These are phyloP conservation scores for Globisporangium paroecandrum DNA, from an alignment of 352 stramenopile genomes.

Conservation along the genomic window DNA sequence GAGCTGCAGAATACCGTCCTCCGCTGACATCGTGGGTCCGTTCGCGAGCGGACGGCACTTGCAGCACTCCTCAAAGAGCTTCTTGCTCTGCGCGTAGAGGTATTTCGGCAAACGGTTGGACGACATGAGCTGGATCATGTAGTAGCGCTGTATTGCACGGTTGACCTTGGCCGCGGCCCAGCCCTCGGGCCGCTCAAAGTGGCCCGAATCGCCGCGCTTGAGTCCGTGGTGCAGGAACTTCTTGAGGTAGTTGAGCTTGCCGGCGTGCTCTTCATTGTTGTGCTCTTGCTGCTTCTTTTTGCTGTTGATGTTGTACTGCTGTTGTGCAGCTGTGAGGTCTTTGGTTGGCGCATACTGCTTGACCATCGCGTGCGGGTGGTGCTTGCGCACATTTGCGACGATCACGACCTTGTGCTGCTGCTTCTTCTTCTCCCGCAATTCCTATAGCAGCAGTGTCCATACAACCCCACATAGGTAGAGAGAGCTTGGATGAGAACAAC, in stretches of 20 bases:
- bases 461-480: neutral
- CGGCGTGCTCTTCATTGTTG: conserved; percentile 7
- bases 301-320: neutral
- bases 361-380: conserved; percentile 36
- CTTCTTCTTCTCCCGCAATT: conserved; percentile 39
- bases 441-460: conserved; percentile 20
- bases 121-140: conserved; percentile 43
- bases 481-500: neutral
- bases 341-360: conserved; percentile 23
- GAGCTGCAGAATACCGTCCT: conserved; percentile 62
- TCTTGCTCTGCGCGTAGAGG: conserved; percentile 54
- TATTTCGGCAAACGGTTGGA: conserved; percentile 42
- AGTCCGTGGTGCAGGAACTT: conserved; percentile 37
- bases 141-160: conserved; percentile 53
- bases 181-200: conserved; percentile 36
- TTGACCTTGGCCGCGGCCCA: conserved; percentile 59
- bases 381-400: conserved; percentile 43
- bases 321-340: conserved; percentile 1
- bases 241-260: conserved; percentile 28
- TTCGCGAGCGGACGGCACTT: conserved; percentile 54
- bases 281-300: conserved; percentile 16
- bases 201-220: conserved; percentile 21
- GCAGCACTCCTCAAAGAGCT: conserved; percentile 75
- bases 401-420: conserved; percentile 59
- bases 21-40: conserved; percentile 37